Evolutionary conservation across 208 protist species (phyloP), one percentile per base, ranked within the genome.

Genomic region (Trypanosoma avium): DNA sequence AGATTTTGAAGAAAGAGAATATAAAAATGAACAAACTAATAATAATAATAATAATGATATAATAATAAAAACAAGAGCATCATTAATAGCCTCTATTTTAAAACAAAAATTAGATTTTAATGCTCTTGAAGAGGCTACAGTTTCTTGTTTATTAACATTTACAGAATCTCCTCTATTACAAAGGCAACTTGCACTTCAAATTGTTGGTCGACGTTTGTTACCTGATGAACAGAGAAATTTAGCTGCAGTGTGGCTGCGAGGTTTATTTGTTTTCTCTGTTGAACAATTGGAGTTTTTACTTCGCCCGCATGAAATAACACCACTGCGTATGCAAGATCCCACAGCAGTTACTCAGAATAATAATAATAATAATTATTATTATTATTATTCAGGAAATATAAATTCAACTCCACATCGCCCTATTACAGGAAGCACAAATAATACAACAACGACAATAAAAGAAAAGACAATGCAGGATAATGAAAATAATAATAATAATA

Each of bases 151-250:
- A n/a, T 40, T 53, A 30, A 38, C 32, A 15, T 77, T 77, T 62
- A 55, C 45, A 22, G 21, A 61, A 45, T 61, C 67, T 19, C 66
- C 63, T 0, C 43, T 59, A 1, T 33, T 67, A 15, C 74, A 84
- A 47, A 64, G 75, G 0, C 78, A 85, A 53, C 69, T 89, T 3
- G 78, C 75, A 3, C 73, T 89, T 42, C 65, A 60, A 38, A 68
- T 89, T 52, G 76, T 85, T 15, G 75, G 70, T n/a, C 40, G 52
- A 13, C 68, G 67, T 19, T 64, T 89, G 35, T 50, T 81, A 38
- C 82, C 82, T 4, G 79, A 83, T 22, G 45, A 69, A 13, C 76
- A 83, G 45, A 71, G 73, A 22, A 70, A 65, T 35, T 40, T 84
- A 3, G 71, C 77, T 4, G 35, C 49, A 27, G 30, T 50, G 33